phyloP scores from a whole-genome alignment of 768 basidiomycete genomes.

The Russula virescens region DNA sequence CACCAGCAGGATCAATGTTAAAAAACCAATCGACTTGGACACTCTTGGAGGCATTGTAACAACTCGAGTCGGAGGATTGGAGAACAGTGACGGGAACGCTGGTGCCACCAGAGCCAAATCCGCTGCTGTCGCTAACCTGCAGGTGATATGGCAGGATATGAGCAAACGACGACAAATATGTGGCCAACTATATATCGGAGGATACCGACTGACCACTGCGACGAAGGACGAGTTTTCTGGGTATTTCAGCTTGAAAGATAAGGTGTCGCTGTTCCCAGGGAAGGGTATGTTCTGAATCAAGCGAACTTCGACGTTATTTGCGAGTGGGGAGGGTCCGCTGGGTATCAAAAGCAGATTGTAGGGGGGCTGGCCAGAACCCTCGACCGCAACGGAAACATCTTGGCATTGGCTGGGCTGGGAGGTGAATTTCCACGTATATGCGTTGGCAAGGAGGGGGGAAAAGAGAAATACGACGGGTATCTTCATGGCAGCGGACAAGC shows the following conservation, averaged over 20 bases:
- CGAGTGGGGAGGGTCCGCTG: conserved; percentile 54
- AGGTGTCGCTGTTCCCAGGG: conserved; percentile 33
- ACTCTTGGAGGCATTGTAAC: conserved; percentile 47
- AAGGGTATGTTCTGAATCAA: conserved; percentile 54
- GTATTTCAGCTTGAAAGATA: conserved; percentile 55
- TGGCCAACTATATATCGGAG: not conserved
- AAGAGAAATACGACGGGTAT: conserved; percentile 8
- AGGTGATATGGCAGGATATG: not conserved
- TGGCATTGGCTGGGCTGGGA: conserved; percentile 58
- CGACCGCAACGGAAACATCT: conserved; percentile 53
- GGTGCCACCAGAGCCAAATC: conserved; percentile 71
- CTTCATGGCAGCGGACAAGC: not conserved
- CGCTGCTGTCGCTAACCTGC: conserved; percentile 53
- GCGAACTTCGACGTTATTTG: conserved; percentile 59
- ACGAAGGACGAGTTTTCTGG: conserved; percentile 69
- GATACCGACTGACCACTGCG: conserved; percentile 53
- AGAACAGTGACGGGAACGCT: conserved; percentile 57
- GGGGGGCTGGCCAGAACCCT: conserved; percentile 59
- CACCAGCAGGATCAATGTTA: conserved; percentile 54
- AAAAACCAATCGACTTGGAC: conserved; percentile 54
- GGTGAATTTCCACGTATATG: conserved; percentile 40
- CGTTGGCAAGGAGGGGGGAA: conserved; percentile 31
- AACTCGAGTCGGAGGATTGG: conserved; percentile 46
- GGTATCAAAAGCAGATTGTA: conserved; percentile 66
- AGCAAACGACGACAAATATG: not conserved